Evolutionary conservation across 805 yeast genomes (phyloP).

Genomic region (Starmerella floris): DNA sequence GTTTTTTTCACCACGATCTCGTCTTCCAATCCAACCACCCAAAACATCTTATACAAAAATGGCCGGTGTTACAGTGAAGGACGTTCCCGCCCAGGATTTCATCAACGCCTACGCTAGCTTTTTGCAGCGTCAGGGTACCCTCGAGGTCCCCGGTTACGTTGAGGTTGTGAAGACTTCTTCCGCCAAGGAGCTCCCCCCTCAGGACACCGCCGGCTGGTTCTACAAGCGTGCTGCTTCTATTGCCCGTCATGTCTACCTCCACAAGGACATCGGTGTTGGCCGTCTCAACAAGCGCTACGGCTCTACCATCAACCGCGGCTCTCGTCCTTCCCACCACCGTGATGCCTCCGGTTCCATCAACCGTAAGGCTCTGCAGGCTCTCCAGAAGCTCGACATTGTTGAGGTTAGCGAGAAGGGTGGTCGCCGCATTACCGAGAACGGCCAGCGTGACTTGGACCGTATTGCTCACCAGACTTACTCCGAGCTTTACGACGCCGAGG

Average conservation of each 20-base stretch:
- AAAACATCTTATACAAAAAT: conserved; percentile 10
- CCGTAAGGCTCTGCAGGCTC: conserved; percentile 96
- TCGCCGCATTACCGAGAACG: conserved; percentile 97
- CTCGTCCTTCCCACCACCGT: conserved; percentile 95
- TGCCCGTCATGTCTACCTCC: conserved; percentile 99
- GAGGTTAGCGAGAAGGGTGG: conserved; percentile 98
- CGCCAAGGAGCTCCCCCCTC: conserved; percentile 99
- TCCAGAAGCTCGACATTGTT: conserved; percentile 94
- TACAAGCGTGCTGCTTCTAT: conserved; percentile 99
- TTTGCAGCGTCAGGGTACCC: conserved; percentile 99
- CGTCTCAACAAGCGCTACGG: conserved; percentile 98
- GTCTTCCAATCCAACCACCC: background rate
- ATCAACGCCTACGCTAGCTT: conserved; percentile 98
- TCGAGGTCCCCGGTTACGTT: conserved; percentile 99
- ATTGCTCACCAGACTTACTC: conserved; percentile 98
- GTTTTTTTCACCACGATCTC: background rate
- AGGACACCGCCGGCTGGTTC: conserved; percentile 99
- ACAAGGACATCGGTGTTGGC: conserved; percentile 99
- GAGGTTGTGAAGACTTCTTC: conserved; percentile 98
- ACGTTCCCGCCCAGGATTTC: conserved; percentile 99
- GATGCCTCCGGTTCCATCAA: conserved; percentile 98
- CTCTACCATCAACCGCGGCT: conserved; percentile 98
- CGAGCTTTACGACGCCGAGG: conserved; percentile 50
- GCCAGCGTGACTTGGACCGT: conserved; percentile 99
- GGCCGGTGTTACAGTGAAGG: conserved; percentile 44